Evolutionary conservation across 2,329 filamentous ascomycete species (phyloP), one percentile per base, ranked within the genome.

Genomic region (Alternaria novae-zelandiae): DNA sequence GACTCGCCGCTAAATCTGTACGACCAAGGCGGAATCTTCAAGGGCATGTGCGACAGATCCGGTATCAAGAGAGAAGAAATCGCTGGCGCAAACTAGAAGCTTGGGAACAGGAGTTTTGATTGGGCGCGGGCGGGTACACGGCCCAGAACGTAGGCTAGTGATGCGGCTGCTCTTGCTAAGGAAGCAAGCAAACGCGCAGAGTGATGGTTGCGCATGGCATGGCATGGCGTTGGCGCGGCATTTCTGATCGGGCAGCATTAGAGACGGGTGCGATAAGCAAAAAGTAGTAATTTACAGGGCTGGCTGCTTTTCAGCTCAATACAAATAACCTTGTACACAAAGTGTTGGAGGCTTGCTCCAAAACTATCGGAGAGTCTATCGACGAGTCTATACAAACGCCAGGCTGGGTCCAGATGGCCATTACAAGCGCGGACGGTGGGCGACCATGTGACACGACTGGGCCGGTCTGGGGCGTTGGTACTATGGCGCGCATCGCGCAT

Each of bases 21-120:
- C 86, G 86, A 90, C 28, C 82, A 85, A 50, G 89, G 87, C 10
- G 91, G 92, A 0, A 94, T 97, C 58, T 98, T 98, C 80, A 86
- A 91, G 69, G 85, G 90, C 36, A 97, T 97, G 94, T 97, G 94
- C 77, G 93, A 97, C 47, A 85, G 92, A 54, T 94, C 92, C 74
- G 93, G 93, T 2, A 96, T 97, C 71, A 77, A 83, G 32, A 78
- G 82, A 57, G 83, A 84, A 54, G 84, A 87, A 69, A 85, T 86
- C 70, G 69, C 74, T 45, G 67, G 64, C 32, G 64, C 65, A 57
- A 50, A 65, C 32, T 67, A 70, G 47, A 60, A 54, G 25, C 28
- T 23, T 30, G 36, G 23, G 41, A 17, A 25, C 26, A 25, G 30
- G 50, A 43, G 51, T 54, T 51, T 49, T 54, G 64, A 55, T 54